Percentiles rank a stretch among this genome's conserved stretches.
phyloP scores from a whole-genome alignment of 352 stramenopile species.

The Phytophthora podocarpi region DNA sequence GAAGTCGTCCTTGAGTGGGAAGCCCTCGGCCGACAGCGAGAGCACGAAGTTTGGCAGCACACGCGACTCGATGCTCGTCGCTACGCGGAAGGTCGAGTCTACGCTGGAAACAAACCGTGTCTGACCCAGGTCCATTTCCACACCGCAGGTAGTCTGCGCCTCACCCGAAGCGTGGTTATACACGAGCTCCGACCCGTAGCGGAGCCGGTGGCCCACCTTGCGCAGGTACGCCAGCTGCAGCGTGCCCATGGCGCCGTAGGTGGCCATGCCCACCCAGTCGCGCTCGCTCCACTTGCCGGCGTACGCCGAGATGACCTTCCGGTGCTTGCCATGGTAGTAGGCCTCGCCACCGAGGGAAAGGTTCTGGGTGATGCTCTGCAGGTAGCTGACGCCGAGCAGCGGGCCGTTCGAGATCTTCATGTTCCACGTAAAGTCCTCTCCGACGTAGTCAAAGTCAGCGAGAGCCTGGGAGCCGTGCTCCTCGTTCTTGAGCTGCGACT shows the following conservation, averaged over 20 bases:
- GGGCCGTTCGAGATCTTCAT: conserved; percentile 90
- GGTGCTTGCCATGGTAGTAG: conserved; percentile 91
- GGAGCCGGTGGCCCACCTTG: conserved; percentile 83
- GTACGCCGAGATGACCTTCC: conserved; percentile 86
- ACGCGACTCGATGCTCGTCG: conserved; percentile 81
- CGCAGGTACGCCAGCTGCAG: conserved; percentile 87
- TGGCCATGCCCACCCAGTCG: conserved; percentile 75
- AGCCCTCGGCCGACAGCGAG: conserved; percentile 83
- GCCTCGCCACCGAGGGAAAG: conserved; percentile 79
- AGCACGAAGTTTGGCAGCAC: conserved; percentile 89
- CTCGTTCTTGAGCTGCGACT: conserved; percentile 85
- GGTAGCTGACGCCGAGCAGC: conserved; percentile 84
- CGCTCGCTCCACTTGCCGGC: conserved; percentile 80
- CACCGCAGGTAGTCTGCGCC: conserved; percentile 79
- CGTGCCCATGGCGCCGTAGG: conserved; percentile 80
- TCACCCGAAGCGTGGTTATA: conserved; percentile 88
- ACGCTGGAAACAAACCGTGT: conserved; percentile 85
- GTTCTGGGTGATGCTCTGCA: conserved; percentile 86
- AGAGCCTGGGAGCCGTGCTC: conserved; percentile 81
- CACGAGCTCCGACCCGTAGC: conserved; percentile 85
- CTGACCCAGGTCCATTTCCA: conserved; percentile 86
- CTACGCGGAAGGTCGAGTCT: conserved; percentile 83
- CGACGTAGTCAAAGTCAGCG: conserved; percentile 82
- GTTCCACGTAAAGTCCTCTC: conserved; percentile 89
- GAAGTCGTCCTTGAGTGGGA: conserved; percentile 88